phyloP scores from a whole-genome alignment of 257 asterid species.

The Solanum tarapatanum region DNA sequence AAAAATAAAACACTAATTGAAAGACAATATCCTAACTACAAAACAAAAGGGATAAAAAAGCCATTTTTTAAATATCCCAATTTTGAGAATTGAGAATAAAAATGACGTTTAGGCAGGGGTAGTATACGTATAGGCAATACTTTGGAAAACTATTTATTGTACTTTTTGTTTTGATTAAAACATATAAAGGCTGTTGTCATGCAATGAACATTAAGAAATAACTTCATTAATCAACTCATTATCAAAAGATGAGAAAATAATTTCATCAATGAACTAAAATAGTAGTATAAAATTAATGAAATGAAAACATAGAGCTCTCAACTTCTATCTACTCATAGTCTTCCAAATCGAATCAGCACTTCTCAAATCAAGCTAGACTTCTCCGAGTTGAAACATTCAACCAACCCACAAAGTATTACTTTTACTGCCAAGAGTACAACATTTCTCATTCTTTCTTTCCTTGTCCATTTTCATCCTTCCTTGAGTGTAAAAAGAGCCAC shows the following conservation, averaged over 20 bases:
- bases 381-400: not conserved
- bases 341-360: not conserved
- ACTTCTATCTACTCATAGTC: not conserved
- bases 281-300: not conserved
- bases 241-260: not conserved
- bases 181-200: not conserved
- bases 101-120: not conserved
- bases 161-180: not conserved
- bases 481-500: conserved; percentile 84
- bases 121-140: not conserved
- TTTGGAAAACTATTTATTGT: not conserved
- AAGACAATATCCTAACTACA: not conserved
- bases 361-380: not conserved
- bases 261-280: not conserved
- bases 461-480: not conserved
- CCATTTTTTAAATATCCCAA: not conserved
- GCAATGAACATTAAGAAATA: not conserved
- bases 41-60: not conserved
- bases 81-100: not conserved
- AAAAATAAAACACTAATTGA: not conserved
- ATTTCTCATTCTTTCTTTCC: not conserved
- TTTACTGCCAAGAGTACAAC: not conserved
- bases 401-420: not conserved
- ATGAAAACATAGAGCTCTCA: not conserved
- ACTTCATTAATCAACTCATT: not conserved